Evolutionary conservation across 2,329 filamentous ascomycete genomes (phyloP).

Genomic region (Alternaria metachromatica): DNA sequence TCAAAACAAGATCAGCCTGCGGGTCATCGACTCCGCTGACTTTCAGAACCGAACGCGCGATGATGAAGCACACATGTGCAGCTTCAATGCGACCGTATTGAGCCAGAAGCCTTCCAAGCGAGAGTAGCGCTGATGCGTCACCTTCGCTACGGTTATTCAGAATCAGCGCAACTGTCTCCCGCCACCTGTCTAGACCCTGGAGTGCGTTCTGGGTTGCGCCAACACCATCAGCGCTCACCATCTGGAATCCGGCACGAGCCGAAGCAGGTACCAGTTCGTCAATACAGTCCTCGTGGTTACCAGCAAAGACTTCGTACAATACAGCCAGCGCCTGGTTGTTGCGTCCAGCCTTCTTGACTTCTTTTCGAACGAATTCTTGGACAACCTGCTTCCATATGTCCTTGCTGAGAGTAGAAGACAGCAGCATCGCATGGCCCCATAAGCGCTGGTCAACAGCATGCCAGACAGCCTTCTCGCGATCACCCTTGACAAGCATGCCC

Average conservation of each 20-base stretch:
- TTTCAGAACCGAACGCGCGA: conserved; percentile 73
- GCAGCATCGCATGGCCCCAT: conserved; percentile 95
- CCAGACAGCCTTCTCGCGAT: conserved; percentile 93
- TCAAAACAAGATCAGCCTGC: conserved; percentile 76
- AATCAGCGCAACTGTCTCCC: conserved; percentile 84
- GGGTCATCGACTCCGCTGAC: conserved; percentile 87
- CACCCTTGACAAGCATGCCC: conserved; percentile 75
- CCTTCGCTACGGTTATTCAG: conserved; percentile 85
- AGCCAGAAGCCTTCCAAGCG: conserved; percentile 80
- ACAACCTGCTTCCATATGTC: conserved; percentile 88
- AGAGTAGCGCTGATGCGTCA: conserved; percentile 77
- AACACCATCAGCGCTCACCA: conserved; percentile 73
- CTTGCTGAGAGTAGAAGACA: conserved; percentile 78
- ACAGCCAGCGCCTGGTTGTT: conserved; percentile 89
- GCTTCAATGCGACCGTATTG: conserved; percentile 90
- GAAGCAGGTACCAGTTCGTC: conserved; percentile 95
- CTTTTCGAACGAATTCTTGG: conserved; percentile 93
- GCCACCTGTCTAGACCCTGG: conserved; percentile 91
- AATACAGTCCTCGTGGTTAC: conserved; percentile 91
- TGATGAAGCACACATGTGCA: conserved; percentile 91
- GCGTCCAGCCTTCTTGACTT: conserved; percentile 81
- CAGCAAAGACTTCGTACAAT: conserved; percentile 90
- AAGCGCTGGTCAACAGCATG: conserved; percentile 88
- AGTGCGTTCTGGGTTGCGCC: conserved; percentile 73
- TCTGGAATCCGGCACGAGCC: conserved; percentile 87